Percentiles rank a stretch among this genome's conserved stretches.
These are phyloP conservation scores for Solanum pennellii DNA, from an alignment of 257 asterid species.

Conservation along the genomic window DNA sequence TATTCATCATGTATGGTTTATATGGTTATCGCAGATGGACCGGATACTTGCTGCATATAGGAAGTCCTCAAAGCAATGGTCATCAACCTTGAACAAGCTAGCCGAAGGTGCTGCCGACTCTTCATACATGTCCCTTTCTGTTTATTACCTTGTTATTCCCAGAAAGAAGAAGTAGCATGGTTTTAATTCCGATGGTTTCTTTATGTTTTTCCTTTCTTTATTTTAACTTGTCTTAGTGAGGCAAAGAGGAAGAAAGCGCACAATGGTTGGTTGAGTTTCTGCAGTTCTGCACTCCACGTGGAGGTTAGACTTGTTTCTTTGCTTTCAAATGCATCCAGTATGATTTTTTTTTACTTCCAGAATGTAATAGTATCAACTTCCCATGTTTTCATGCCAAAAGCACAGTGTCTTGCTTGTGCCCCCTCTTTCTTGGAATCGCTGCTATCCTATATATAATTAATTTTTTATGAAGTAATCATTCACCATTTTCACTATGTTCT, in stretches of 20 bases:
- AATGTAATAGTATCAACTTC: neutral
- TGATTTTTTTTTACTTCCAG: neutral
- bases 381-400: neutral
- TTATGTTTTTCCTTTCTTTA: neutral
- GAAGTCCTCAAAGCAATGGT: constrained; percentile 96
- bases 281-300: neutral
- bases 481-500: neutral
- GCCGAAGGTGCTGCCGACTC: constrained; percentile 61
- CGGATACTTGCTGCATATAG: constrained; percentile 73
- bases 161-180: neutral
- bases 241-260: constrained; percentile 87
- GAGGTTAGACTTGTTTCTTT: constrained; percentile 3
- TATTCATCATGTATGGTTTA: neutral
- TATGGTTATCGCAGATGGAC: constrained; percentile 46
- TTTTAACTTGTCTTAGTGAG: constrained; percentile 36
- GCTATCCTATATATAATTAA: neutral
- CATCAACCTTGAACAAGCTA: constrained; percentile 76
- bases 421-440: neutral
- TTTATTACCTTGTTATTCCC: neutral
- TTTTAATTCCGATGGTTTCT: neutral
- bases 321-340: neutral
- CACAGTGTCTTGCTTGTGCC: neutral
- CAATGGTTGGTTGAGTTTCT: constrained; percentile 66
- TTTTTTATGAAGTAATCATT: neutral
- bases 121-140: neutral